These are phyloP conservation scores for Toxoplasma gondii DNA, from an alignment of 169 alveolate species.

Conservation along the genomic window DNA sequence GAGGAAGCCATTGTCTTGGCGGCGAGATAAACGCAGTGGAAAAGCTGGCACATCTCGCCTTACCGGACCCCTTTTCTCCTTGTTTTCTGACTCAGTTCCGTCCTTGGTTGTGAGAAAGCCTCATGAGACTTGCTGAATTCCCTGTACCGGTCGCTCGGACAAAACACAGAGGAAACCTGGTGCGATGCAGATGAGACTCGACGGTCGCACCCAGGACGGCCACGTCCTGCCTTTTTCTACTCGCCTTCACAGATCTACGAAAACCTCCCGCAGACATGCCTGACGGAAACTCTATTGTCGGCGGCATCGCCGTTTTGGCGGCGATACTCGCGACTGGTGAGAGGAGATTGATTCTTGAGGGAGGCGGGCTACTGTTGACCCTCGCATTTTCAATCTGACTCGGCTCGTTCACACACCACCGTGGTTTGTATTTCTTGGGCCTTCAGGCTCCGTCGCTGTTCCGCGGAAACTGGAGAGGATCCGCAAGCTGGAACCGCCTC, in stretches of 20 bases:
- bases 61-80: too few species aligned
- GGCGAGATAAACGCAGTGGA: too few species aligned
- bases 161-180: not conserved
- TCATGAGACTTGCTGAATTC: not conserved
- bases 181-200: not conserved
- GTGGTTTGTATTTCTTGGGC: not conserved
- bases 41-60: too few species aligned
- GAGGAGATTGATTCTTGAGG: not conserved
- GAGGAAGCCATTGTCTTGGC: not conserved
- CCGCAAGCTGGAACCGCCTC: slow-evolving; percentile 30
- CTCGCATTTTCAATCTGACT: not conserved
- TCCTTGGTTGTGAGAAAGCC: not conserved
- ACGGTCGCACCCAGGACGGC: not conserved
- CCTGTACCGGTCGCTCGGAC: not conserved
- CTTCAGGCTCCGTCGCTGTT: not conserved
- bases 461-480: slow-evolving; percentile 9
- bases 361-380: not conserved
- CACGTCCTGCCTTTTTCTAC: not conserved
- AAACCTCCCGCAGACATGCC: not conserved
- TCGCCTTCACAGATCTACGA: not conserved
- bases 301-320: slow-evolving; percentile 3
- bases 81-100: too few species aligned
- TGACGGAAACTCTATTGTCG: not conserved
- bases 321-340: slow-evolving; percentile 16
- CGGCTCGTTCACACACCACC: not conserved